Conservation (phyloP, 1,139 yeast genomes). For the Blastobotrys indianensis region DNA sequence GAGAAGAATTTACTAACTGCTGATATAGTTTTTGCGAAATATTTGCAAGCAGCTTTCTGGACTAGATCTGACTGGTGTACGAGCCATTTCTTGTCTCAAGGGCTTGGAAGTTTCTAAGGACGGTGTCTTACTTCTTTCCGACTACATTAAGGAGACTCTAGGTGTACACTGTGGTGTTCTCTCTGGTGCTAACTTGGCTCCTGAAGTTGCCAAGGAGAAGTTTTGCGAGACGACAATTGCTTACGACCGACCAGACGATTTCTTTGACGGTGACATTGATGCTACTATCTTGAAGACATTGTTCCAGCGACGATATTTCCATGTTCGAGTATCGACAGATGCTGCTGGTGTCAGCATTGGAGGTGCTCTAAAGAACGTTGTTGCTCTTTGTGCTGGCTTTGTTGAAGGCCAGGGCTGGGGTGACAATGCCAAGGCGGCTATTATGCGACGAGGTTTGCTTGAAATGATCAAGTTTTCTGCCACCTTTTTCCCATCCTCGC, state of each 20-base stretch:
- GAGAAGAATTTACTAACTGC: no score
- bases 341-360: slow-evolving; percentile 92
- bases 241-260: slow-evolving; percentile 62
- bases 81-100: slow-evolving; percentile 90
- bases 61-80: slow-evolving; percentile 55
- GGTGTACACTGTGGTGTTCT: slow-evolving; percentile 90
- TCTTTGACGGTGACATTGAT: slow-evolving; percentile 71
- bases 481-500: slow-evolving; percentile 62
- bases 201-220: slow-evolving; percentile 87
- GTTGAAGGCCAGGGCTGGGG: slow-evolving; percentile 98
- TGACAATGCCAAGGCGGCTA: slow-evolving; percentile 92
- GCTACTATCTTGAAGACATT: slow-evolving; percentile 59
- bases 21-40: slow-evolving; percentile 50
- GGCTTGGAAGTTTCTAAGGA: slow-evolving; percentile 79
- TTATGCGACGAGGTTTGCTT: slow-evolving; percentile 86
- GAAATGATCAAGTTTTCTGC: slow-evolving; percentile 85
- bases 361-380: slow-evolving; percentile 91
- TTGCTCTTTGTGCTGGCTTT: slow-evolving; percentile 90
- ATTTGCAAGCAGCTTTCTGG: slow-evolving; percentile 73
- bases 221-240: slow-evolving; percentile 97
- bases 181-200: slow-evolving; percentile 92
- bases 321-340: slow-evolving; percentile 80
- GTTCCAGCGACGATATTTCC: slow-evolving; percentile 95
- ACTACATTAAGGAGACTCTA: slow-evolving; percentile 65
- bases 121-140: slow-evolving; percentile 75